phyloP scores from a whole-genome alignment of 345 rosid species.

The Litchi chinensis region DNA sequence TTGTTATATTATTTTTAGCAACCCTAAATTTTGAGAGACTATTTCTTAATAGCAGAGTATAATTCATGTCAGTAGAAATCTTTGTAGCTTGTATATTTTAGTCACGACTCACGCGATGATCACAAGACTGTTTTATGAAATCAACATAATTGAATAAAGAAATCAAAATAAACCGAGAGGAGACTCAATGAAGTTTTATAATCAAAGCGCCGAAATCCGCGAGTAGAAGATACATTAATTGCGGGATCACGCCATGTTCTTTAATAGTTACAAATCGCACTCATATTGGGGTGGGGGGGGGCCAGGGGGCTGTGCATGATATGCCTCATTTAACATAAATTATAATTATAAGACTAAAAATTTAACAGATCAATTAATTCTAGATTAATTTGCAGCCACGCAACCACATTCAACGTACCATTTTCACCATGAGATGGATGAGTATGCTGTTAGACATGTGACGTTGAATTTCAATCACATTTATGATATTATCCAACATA shows the following conservation, averaged over 20 bases:
- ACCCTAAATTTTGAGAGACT: not conserved
- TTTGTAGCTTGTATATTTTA: not conserved
- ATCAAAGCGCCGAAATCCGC: not conserved
- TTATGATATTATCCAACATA: not conserved
- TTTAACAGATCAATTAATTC: not conserved
- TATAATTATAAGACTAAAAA: too few relatives aligned
- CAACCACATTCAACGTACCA: constrained; percentile 15
- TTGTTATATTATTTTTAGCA: too few relatives aligned
- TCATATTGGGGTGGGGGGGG: not conserved
- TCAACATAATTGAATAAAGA: not conserved
- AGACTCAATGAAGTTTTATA: not conserved
- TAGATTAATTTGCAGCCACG: not conserved
- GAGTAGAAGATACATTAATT: not conserved
- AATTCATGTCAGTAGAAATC: not conserved
- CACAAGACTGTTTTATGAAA: not conserved
- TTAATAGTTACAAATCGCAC: not conserved
- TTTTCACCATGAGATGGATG: not conserved
- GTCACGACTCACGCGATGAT: not conserved
- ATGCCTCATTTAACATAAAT: not conserved
- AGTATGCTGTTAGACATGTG: constrained; percentile 28
- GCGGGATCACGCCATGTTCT: constrained; percentile 16
- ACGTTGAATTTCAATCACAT: constrained; percentile 12
- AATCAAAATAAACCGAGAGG: not conserved
- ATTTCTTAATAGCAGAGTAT: too few relatives aligned
- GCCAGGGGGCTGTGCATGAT: not conserved